Percentiles rank a stretch among this genome's conserved stretches.
Evolutionary conservation across 2,329 filamentous ascomycete species (phyloP).

Genomic region (Cercospora brassicicola): DNA sequence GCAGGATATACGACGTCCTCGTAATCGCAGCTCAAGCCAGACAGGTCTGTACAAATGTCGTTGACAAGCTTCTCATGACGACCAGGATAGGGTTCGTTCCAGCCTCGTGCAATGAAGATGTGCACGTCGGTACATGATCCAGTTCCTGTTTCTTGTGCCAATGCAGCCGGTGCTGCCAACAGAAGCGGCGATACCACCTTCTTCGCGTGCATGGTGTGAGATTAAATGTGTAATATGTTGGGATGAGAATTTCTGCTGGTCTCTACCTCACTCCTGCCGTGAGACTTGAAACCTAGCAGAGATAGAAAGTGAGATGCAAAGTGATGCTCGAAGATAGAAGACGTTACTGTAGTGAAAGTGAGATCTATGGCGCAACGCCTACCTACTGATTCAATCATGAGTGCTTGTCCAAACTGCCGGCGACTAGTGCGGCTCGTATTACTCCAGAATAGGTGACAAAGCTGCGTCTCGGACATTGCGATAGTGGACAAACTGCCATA

Average conservation of each 20-base stretch:
- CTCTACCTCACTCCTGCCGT: background rate
- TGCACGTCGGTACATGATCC: slow-evolving; percentile 28
- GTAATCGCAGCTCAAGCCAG: slow-evolving; percentile 25
- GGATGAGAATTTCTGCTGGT: background rate
- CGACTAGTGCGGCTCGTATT: background rate
- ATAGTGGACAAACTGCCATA: background rate
- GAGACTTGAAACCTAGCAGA: background rate
- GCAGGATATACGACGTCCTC: slow-evolving; percentile 27
- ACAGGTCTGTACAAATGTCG: slow-evolving; percentile 27
- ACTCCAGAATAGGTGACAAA: background rate
- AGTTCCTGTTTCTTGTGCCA: slow-evolving; percentile 20
- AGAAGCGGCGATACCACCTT: slow-evolving; percentile 18
- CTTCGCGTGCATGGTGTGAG: slow-evolving; percentile 1
- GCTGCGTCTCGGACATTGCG: background rate
- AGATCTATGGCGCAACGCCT: background rate
- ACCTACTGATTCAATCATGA: background rate
- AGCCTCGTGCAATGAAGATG: slow-evolving; percentile 29
- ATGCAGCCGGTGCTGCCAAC: slow-evolving; percentile 17
- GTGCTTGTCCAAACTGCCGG: background rate
- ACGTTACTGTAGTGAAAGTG: background rate
- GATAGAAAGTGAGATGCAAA: background rate
- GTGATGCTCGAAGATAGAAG: background rate
- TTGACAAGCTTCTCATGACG: slow-evolving; percentile 26
- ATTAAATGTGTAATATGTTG: background rate
- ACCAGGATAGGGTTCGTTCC: slow-evolving; percentile 28